A percentile compares a stretch with the other conserved stretches of the same genome.
Conservation (phyloP, 208 protist genomes). For the Trypanosoma melophagium region DNA sequence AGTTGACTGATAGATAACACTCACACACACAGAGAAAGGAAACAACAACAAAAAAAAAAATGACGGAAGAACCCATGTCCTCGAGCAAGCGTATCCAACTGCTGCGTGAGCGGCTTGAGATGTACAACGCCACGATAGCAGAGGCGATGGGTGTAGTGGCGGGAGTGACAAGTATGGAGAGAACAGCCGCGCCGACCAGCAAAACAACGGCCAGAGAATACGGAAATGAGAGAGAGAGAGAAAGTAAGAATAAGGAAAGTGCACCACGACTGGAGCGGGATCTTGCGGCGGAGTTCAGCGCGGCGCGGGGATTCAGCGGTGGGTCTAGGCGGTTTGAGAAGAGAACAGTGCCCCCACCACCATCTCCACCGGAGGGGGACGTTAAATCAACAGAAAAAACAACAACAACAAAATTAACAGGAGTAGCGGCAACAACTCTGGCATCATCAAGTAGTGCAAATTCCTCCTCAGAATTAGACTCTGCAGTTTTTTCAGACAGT, state of each 20-base stretch:
- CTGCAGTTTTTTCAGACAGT: neutral
- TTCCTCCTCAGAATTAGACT: neutral
- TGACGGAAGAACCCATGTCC: conserved; percentile 21
- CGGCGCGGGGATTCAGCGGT: neutral
- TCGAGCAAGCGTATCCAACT: conserved; percentile 67
- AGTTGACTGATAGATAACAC: too few species aligned
- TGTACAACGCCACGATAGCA: conserved; percentile 64
- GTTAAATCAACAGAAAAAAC: neutral
- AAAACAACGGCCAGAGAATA: neutral
- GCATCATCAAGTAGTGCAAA: conserved; percentile 3
- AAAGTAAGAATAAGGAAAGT: neutral
- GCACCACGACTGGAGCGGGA: conserved; percentile 16
- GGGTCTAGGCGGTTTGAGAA: conserved; percentile 9
- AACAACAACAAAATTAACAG: neutral
- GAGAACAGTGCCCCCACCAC: conserved; percentile 10
- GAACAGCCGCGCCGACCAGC: neutral
- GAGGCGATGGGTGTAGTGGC: conserved; percentile 27
- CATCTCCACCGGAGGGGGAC: neutral
- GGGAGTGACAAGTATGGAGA: conserved; percentile 1
- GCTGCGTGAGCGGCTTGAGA: conserved; percentile 68
- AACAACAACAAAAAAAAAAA: neutral
- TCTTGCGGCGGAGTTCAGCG: conserved; percentile 14
- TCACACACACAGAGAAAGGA: neutral
- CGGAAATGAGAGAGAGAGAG: neutral
- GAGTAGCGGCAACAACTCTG: neutral